Base-by-base conservation (phyloP, 176 grass and related monocot genomes). In the Eleusine coracana region DNA sequence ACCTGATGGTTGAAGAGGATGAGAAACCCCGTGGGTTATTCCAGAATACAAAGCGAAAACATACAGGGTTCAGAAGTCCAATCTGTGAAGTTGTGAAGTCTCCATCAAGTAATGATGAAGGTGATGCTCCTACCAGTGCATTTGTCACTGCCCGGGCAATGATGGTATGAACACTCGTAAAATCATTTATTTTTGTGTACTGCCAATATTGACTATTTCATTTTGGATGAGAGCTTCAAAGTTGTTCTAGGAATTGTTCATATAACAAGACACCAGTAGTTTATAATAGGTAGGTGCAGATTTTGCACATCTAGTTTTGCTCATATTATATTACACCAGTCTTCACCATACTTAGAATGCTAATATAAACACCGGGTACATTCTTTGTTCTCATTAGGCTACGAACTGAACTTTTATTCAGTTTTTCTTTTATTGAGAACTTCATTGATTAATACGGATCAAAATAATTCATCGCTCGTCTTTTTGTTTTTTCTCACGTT, bases 141-240 rank as follows among this genome's bases (percentile, higher is more conserved):
- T 98, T 98, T 86, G 75, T 89, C 63, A 93, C 88, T 78, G 92
- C 95, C 70, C 94, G 84, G 92, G 87, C 76, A 91, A 98, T 93
- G 90, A 61, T 98, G 95, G 95, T 94, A 88, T 34, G 85, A 38
- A 23, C 73, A 78, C 21, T 77, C 41, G 28, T 70, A 62, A n/a
- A 61, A 45, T 69, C 21, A 60, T 5, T 83, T 40, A 40, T 63
- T 82, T 62, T 51, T 67, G 4, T 81, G 12, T 39, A 18, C n/a
- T 81, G 31, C 3, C 1, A 27, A 54, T 54, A 62, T 42, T 78
- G 42, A 5, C 70, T 85, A 17, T 75, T 12, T 55, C 42, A 65
- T 81, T 88, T 84, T 82, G 23, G 37, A 84, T 10, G 2, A 34
- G 34, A 23, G 73, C 18, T 55, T 83, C 3, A 76, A 27, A 23